phyloP scores from a whole-genome alignment of 2,329 filamentous ascomycete genomes.

The Drechslerella dactyloides region DNA sequence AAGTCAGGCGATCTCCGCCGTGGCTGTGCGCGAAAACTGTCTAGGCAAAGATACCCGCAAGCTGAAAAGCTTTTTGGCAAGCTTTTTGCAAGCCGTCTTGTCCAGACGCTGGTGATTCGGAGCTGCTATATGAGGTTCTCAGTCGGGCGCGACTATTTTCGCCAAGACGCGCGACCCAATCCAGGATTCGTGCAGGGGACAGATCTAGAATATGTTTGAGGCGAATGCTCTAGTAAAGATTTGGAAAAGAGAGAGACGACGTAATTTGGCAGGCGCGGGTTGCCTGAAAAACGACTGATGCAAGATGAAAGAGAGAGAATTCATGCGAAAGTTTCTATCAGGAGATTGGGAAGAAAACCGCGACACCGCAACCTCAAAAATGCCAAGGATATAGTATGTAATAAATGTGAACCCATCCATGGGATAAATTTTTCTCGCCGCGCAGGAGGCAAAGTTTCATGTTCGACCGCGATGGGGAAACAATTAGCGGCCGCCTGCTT shows the following conservation, averaged over 20 bases:
- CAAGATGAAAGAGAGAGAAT: conserved; percentile 27
- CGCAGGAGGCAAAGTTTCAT: conserved; percentile 49
- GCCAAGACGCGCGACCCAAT: conserved; percentile 20
- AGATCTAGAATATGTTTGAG: conserved; percentile 37
- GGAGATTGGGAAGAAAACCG: conserved; percentile 27
- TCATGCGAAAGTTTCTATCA: conserved; percentile 19
- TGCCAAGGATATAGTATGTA: conserved; percentile 21
- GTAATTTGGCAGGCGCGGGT: conserved; percentile 42
- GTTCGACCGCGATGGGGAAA: conserved; percentile 10
- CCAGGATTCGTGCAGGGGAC: conserved; percentile 44
- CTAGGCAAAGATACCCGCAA: not conserved
- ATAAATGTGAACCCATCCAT: conserved; percentile 13
- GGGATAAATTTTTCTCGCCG: conserved; percentile 20
- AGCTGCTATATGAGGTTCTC: conserved; percentile 1
- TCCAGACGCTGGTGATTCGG: not conserved
- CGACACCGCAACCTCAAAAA: conserved; percentile 21
- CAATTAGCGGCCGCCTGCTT: conserved; percentile 24
- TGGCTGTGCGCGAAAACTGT: conserved; percentile 9
- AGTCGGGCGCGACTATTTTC: conserved; percentile 22
- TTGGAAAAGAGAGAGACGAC: conserved; percentile 29
- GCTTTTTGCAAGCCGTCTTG: too few species aligned
- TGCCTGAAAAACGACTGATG: conserved; percentile 31
- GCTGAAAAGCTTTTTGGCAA: not conserved
- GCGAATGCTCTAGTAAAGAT: conserved; percentile 26
- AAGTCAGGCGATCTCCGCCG: conserved; percentile 17